Base-by-base conservation (phyloP, 148 eudicot species). In the Chenopodium album region DNA sequence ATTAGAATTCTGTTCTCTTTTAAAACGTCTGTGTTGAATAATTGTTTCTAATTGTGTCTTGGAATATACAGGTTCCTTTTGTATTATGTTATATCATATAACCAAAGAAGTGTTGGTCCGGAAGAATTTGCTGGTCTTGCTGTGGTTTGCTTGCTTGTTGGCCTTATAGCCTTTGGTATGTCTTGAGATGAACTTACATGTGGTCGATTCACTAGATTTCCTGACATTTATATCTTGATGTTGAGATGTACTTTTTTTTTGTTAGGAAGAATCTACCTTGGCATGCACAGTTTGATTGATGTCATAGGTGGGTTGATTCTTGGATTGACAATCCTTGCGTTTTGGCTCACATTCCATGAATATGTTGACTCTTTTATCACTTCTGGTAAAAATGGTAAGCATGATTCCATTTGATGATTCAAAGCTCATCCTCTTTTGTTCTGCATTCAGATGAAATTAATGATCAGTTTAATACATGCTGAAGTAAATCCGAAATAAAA, bases 221-320 rank as follows among this genome's bases (percentile, higher is more conserved):
- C n/a, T 79, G 60, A 71, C 65, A 78, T 85, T 41, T 62, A 6
- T 41, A 6, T 62, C 71, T 75, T 66, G 63, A 72, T 77, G 50
- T 84, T 84, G 80, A 81, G 78, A 66, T 78, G 59, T 75, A 46
- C 37, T 82, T 87, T 56, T 79, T 79, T 81, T 70, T 87, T 90
- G 72, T 50, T 80, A 97, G 99, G 98, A 86, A 90, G 99, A 88
- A 88, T 97, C 62, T 97, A 97, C 89, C 95, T 97, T 28, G 99
- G 98, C 73, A 97, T 97, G 99, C 99, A 97, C 89, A 94, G 98
- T 84, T 64, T 90, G 90, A 82, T 97, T 65, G 99, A 97, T 79
- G 79, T 97, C 82, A 76, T 97, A 23, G 95, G 87, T 47, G 99
- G 98, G 62, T 89, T 97, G 79, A 79, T 84, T 71, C n/a, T 89